Base-by-base conservation (phyloP, 2,329 filamentous ascomycete genomes). In the Microcera coccophila region DNA sequence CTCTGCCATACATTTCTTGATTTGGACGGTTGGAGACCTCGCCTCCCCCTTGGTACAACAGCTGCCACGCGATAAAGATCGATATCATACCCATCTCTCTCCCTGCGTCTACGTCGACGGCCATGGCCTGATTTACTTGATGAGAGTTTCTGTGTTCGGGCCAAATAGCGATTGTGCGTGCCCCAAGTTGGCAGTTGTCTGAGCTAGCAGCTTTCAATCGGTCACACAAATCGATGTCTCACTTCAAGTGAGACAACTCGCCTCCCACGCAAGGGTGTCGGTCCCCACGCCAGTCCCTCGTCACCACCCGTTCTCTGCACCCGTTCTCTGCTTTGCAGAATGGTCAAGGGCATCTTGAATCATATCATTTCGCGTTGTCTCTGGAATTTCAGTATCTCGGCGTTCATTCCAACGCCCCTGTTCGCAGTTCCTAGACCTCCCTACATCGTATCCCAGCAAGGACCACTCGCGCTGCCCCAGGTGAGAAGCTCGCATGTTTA, bases 181-280 rank as follows among this genome's bases (percentile, higher is more conserved):
- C 29, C 7, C 29, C n/a, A 32, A 9, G 24, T n/a, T 17, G 11
- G 15, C 29, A n/a, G n/a, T n/a, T 22, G 36, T 21, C 34, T 36
- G 34, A 21, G n/a, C 22, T 14, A 36, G 34, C 14, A 19, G 22
- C 20, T 36, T 21, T 36, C 17, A 7, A 36, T 36, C 17, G 17
- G 34, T 36, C 34, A 18, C 34, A 36, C 34, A 15, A 36, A 7
- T 12, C 36, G 21, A 38, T 38, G 36, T 38, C 36, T 38, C 36
- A 38, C 4, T 5, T 8, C 16, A 12, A 29, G 36, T 20, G 33
- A 35, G 33, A 20, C 33, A 20, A 35, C 16, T 32, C 29, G 29
- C 29, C 29, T 32, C 29, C n/a, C 7, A 14, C 11, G 29, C 11
- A 14, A 32, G 15, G 29, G 29, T 7, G 29, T n/a, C 29, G 7